These are phyloP conservation scores for Karstenula rhodostoma DNA, from an alignment of 2,329 filamentous ascomycete species.

Conservation along the genomic window DNA sequence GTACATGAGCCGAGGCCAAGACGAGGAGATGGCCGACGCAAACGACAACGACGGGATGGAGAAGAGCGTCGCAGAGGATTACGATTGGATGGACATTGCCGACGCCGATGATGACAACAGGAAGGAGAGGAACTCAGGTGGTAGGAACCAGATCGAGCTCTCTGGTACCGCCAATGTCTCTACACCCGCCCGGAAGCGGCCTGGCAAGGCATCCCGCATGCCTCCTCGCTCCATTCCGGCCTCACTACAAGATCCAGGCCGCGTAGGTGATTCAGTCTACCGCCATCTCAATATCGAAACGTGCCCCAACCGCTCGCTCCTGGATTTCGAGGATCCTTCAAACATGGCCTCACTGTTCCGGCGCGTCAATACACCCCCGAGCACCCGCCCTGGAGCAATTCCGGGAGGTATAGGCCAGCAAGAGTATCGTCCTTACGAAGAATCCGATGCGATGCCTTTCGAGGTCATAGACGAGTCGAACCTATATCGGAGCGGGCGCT, in stretches of 20 bases:
- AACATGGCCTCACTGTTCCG: background rate
- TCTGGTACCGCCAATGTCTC: background rate
- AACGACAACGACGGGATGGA: background rate
- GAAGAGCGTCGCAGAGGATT: too few species aligned
- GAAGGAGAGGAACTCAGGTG: background rate
- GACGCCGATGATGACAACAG: background rate
- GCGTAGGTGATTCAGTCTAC: background rate
- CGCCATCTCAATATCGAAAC: background rate
- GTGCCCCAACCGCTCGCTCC: background rate
- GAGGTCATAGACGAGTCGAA: background rate
- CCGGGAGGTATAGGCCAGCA: background rate
- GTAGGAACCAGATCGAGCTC: background rate
- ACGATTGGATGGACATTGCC: background rate
- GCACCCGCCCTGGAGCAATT: background rate
- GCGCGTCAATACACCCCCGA: background rate
- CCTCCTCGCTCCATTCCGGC: background rate
- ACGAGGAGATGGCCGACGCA: background rate
- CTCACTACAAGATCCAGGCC: background rate
- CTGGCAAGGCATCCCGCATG: background rate
- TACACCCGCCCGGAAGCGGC: background rate
- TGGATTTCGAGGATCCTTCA: background rate
- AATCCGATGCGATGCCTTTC: background rate
- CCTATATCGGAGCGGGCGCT: background rate
- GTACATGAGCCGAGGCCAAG: too few species aligned
- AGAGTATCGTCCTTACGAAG: background rate